Base-by-base conservation (phyloP, 1,139 yeast species). In the Suhomyces atakaporum region DNA sequence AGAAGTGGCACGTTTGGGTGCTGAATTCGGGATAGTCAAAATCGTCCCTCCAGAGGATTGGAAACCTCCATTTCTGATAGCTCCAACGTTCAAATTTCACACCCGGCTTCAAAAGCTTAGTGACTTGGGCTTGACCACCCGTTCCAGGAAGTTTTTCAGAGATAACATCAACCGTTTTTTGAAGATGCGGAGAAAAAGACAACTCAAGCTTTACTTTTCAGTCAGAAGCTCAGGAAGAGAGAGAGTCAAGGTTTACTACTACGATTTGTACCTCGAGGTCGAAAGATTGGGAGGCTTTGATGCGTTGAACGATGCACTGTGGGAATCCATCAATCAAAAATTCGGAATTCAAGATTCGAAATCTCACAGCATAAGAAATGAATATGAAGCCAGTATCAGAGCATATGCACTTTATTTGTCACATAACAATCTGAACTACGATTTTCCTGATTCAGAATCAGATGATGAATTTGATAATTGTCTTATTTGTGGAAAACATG, bases 31-130 rank as follows among this genome's bases (percentile, higher is more conserved):
- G 1, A 71, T 84, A 49, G 59, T 84, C 20, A 84, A 84, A 52
- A 49, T 84, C 1, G 67, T 75, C 1, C 89, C 94, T 2, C 92
- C 92, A 0, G 39, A 46, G 4, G 63, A 53, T 9, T 81, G 85
- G 76, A 60, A 62, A 36, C 66, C 63, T 1, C 63, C 69, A 0
- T 71, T 83, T 44, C 69, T 77, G 42, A 62, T 84, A 12, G 71
- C 84, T 32, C 62, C 66, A 26, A 53, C 62, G 7, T 83, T 84
- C 56, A 69, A 60, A 37, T 84, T 84, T 51, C 81, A 78, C 45
- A 83, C 88, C 5, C 60, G 92, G 38, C 56, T 80, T 16, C 92
- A 84, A 53, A 73, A 69, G 34, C 51, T 84, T 38, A 75, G 78
- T 50, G 87, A 83, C 53, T 63, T 84, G 51, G 82, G 84, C 15